Percentiles rank a stretch among this genome's conserved stretches.
Conservation (phyloP, 495 filamentous ascomycete genomes). For the Chaetomium cochliodes region DNA sequence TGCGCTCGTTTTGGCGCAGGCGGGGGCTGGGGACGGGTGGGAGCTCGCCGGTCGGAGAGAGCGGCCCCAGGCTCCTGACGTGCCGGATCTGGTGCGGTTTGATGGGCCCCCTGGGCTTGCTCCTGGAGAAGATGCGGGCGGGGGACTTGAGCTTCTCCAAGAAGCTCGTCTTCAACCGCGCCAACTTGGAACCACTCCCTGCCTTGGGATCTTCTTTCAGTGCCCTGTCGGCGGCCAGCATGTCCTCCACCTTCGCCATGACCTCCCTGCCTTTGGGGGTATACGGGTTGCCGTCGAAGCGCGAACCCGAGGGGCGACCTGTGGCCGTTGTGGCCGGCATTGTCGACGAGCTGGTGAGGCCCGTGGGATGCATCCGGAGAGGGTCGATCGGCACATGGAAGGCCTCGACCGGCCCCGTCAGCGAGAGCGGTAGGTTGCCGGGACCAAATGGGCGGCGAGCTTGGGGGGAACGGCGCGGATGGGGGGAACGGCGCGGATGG, state of each 20-base stretch:
- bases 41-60: not conserved
- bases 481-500: not conserved
- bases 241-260: conserved; percentile 31
- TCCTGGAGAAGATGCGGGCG: not conserved
- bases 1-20: conserved; percentile 18
- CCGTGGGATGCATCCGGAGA: conserved; percentile 22
- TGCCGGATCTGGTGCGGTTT: conserved; percentile 8
- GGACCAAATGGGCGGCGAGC: not conserved
- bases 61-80: not conserved
- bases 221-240: conserved; percentile 32
- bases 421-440: conserved; percentile 14
- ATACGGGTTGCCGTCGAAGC: not conserved
- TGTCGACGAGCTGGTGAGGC: conserved; percentile 16
- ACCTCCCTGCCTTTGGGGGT: conserved; percentile 17
- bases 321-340: conserved; percentile 13
- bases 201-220: conserved; percentile 5
- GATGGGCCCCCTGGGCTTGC: not conserved
- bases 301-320: not conserved
- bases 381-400: conserved; percentile 21
- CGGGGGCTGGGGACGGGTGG: not conserved
- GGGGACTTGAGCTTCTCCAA: conserved; percentile 15
- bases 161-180: not conserved
- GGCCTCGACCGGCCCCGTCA: conserved; percentile 16
- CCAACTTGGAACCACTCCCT: not conserved
- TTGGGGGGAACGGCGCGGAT: not conserved